phyloP scores from a whole-genome alignment of 2,329 filamentous ascomycete genomes.

The Coleophoma cylindrospora region DNA sequence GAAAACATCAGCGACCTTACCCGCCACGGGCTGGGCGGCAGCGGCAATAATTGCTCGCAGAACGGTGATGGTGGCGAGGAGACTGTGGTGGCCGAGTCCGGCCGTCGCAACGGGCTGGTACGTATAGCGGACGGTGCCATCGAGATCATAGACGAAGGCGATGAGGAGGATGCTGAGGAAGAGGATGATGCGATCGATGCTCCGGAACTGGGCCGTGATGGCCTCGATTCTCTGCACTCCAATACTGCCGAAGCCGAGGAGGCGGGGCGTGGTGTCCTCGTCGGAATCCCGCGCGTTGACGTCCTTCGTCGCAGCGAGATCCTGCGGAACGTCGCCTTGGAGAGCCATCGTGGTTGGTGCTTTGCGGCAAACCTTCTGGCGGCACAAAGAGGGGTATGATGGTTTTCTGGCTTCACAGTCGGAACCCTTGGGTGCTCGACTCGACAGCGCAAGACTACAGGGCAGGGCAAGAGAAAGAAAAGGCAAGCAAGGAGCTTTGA shows the following conservation, averaged over 20 bases:
- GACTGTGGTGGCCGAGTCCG: conserved; percentile 45
- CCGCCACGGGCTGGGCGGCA: conserved; percentile 50
- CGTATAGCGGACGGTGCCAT: conserved; percentile 49
- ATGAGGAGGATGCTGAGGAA: conserved; percentile 58
- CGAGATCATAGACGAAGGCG: conserved; percentile 59
- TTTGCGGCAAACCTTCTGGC: too few species aligned
- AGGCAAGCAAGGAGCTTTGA: too few species aligned
- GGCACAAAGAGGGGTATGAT: too few species aligned
- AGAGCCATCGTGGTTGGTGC: background rate
- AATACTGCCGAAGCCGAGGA: conserved; percentile 30
- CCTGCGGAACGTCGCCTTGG: background rate
- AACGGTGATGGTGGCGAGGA: conserved; percentile 53
- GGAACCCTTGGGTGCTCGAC: too few species aligned
- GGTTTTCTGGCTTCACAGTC: too few species aligned
- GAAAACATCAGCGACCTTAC: conserved; percentile 59
- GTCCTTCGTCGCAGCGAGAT: background rate
- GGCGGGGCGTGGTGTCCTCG: background rate
- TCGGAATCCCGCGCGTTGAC: background rate
- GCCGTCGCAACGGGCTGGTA: conserved; percentile 53
- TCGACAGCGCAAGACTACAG: too few species aligned
- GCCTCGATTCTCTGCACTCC: conserved; percentile 57
- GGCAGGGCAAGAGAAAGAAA: too few species aligned
- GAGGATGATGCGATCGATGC: conserved; percentile 47
- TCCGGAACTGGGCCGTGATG: conserved; percentile 45
- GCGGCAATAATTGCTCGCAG: conserved; percentile 54